These are phyloP conservation scores for Zygosaccharomyces pseudobailii DNA, from an alignment of 1,139 yeast genomes.

Conservation along the genomic window DNA sequence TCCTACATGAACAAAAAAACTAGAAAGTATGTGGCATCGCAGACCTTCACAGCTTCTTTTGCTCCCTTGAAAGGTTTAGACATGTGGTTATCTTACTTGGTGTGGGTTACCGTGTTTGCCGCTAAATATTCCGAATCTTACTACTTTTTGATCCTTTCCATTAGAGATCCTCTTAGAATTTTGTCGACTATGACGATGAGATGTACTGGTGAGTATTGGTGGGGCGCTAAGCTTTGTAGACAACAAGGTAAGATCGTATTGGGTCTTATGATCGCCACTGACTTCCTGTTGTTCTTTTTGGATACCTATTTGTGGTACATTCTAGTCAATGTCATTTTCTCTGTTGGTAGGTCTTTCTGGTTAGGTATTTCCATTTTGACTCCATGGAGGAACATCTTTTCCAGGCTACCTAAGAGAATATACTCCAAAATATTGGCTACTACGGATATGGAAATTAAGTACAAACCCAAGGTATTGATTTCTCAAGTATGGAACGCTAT, in stretches of 20 bases:
- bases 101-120: slow-evolving; percentile 84
- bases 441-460: slow-evolving; percentile 97
- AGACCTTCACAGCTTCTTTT: slow-evolving; percentile 92
- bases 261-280: slow-evolving; percentile 89
- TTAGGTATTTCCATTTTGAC: slow-evolving; percentile 97
- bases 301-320: slow-evolving; percentile 99
- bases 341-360: slow-evolving; percentile 96
- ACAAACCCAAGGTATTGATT: slow-evolving; percentile 95
- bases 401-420: slow-evolving; percentile 96
- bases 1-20: slow-evolving; percentile 85
- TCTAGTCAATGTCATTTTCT: slow-evolving; percentile 87
- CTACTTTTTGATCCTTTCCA: slow-evolving; percentile 81
- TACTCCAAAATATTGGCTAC: slow-evolving; percentile 96
- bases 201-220: slow-evolving; percentile 90
- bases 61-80: slow-evolving; percentile 78
- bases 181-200: slow-evolving; percentile 61
- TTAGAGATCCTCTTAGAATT: slow-evolving; percentile 90
- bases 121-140: slow-evolving; percentile 90
- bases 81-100: slow-evolving; percentile 92
- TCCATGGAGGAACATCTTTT: slow-evolving; percentile 98
- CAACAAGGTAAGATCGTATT: slow-evolving; percentile 85
- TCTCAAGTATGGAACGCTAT: slow-evolving; percentile 99
- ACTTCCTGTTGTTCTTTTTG: slow-evolving; percentile 90
- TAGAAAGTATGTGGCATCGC: slow-evolving; percentile 87
- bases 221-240: slow-evolving; percentile 64